Conservation (phyloP, 208 protist genomes). For the Trypanosoma lewisi region DNA sequence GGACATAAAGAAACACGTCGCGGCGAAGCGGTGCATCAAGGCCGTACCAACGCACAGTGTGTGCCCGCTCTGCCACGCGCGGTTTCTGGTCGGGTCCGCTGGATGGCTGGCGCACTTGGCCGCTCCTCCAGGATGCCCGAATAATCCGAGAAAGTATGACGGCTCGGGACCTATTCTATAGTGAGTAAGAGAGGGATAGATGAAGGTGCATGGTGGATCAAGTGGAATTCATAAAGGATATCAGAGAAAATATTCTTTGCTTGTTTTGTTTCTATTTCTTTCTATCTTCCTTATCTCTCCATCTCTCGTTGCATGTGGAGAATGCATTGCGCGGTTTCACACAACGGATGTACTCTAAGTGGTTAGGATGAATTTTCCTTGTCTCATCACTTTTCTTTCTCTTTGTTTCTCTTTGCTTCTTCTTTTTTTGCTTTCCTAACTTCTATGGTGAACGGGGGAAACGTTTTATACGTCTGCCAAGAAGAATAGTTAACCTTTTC, state of each 20-base stretch:
- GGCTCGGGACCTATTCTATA: constrained; percentile 41
- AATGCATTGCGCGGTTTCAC: no score
- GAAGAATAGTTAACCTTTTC: background rate
- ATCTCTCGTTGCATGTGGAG: no score
- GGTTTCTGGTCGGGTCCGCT: constrained; percentile 57
- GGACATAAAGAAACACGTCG: constrained; percentile 74
- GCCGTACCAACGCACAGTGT: constrained; percentile 63
- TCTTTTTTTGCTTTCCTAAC: background rate
- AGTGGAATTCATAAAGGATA: background rate
- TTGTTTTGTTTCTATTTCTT: background rate
- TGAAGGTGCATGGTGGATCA: background rate
- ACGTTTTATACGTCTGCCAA: background rate
- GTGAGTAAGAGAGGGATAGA: background rate
- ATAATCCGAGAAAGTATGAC: constrained; percentile 86
- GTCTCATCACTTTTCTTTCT: background rate
- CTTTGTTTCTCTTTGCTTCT: background rate
- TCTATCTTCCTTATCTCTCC: background rate
- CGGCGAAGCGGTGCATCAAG: constrained; percentile 64
- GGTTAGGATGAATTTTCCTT: no score
- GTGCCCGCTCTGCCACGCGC: constrained; percentile 84
- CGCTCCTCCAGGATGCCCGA: constrained; percentile 70
- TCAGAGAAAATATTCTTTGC: background rate
- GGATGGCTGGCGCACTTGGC: constrained; percentile 84
- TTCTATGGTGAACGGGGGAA: background rate
- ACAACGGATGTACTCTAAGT: no score